A percentile compares a stretch with the other conserved stretches of the same genome.
Evolutionary conservation across 805 yeast species (phyloP).

Genomic region (Pichia occidentalis): DNA sequence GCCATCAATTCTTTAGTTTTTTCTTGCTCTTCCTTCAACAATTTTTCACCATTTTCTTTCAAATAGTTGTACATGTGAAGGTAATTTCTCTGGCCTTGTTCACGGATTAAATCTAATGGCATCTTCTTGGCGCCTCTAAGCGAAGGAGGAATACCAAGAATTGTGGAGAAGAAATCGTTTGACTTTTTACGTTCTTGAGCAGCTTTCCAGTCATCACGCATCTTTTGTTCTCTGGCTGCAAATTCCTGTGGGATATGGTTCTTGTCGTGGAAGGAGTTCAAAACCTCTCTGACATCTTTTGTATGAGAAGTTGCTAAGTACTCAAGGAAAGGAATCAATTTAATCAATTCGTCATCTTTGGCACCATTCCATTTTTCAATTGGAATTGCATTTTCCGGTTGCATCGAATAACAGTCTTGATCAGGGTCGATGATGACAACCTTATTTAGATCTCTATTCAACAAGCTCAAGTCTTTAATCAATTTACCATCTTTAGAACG

Average conservation of each 20-base stretch:
- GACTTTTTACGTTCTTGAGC: constrained; percentile 36
- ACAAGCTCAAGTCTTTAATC: constrained; percentile 80
- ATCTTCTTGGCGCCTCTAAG: constrained; percentile 44
- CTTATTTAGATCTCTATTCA: constrained; percentile 87
- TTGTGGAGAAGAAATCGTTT: constrained; percentile 20
- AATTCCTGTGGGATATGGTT: constrained; percentile 71
- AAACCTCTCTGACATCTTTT: constrained; percentile 84
- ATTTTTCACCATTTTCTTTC: constrained; percentile 52
- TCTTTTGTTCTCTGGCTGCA: constrained; percentile 63
- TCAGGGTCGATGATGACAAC: constrained; percentile 75
- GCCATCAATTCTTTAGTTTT: constrained; percentile 77
- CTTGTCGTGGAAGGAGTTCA: constrained; percentile 65
- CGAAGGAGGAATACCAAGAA: constrained; percentile 57
- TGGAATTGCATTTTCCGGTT: constrained; percentile 92
- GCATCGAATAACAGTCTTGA: constrained; percentile 64
- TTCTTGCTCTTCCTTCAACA: constrained; percentile 78
- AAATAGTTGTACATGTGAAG: constrained; percentile 64
- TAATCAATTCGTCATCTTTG: constrained; percentile 72
- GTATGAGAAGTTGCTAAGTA: constrained; percentile 81
- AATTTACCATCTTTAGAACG: constrained; percentile 82
- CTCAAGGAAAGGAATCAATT: constrained; percentile 87
- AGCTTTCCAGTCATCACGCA: constrained; percentile 64
- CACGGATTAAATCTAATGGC: constrained; percentile 86
- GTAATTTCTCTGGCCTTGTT: constrained; percentile 87
- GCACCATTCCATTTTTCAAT: constrained; percentile 82